Evolutionary conservation across 2,329 filamentous ascomycete species (phyloP).

Genomic region (Colletotrichum sp.): DNA sequence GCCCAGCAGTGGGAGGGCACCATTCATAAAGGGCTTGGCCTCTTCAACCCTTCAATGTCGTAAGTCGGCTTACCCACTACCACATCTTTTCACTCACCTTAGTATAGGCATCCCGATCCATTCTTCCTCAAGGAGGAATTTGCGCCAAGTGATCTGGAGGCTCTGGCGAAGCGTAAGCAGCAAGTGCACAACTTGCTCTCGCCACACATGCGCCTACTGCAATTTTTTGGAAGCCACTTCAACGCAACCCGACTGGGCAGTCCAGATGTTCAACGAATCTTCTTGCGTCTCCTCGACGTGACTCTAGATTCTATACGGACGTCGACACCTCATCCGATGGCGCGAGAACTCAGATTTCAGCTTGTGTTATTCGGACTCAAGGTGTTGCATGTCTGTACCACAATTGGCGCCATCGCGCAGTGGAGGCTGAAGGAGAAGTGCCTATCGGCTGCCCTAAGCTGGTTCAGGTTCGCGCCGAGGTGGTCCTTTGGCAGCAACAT

Average conservation of each 20-base stretch:
- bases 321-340: conserved; percentile 80
- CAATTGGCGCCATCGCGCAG: conserved; percentile 65
- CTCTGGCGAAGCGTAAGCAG: conserved; percentile 77
- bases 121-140: conserved; percentile 94
- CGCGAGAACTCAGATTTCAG: conserved; percentile 90
- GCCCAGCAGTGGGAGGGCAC: conserved; percentile 90
- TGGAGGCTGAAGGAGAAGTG: conserved; percentile 91
- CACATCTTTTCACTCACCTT: conserved; percentile 31
- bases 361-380: conserved; percentile 83
- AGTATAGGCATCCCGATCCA: conserved; percentile 73
- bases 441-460: conserved; percentile 82
- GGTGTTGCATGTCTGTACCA: conserved; percentile 75
- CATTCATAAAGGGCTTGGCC: conserved; percentile 75
- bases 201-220: conserved; percentile 83
- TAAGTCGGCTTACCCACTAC: conserved; percentile 38
- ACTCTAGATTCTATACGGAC: conserved; percentile 78
- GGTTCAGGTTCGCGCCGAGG: conserved; percentile 83
- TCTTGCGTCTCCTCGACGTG: conserved; percentile 78
- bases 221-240: conserved; percentile 94
- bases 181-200: conserved; percentile 81
- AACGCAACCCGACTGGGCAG: conserved; percentile 89
- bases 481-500: conserved; percentile 98
- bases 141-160: conserved; percentile 83
- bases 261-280: conserved; percentile 79
- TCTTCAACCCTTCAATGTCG: conserved; percentile 78